Percentiles rank a stretch among this genome's conserved stretches.
phyloP scores from a whole-genome alignment of 257 asterid species.

The Solanum stenotomum region DNA sequence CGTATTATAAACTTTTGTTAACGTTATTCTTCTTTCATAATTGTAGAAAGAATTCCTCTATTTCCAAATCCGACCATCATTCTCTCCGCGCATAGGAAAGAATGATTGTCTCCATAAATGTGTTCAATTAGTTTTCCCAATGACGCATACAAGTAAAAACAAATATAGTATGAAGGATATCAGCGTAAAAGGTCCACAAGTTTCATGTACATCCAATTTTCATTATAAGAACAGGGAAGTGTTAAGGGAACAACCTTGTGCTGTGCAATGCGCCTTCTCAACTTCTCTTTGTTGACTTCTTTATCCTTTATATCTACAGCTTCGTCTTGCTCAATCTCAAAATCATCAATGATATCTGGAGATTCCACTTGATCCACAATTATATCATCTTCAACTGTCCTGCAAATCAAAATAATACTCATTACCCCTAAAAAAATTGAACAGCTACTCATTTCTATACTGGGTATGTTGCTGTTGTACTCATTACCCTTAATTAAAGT shows the following conservation, averaged over 20 bases:
- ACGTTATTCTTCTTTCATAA: background rate
- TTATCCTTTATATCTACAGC: slow-evolving; percentile 74
- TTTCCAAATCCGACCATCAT: background rate
- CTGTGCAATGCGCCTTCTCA: slow-evolving; percentile 72
- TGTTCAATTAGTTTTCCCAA: background rate
- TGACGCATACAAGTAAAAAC: background rate
- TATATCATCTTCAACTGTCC: slow-evolving; percentile 87
- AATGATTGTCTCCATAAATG: background rate
- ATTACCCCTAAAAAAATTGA: background rate
- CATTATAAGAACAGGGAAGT: background rate
- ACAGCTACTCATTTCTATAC: background rate
- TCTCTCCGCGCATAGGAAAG: background rate
- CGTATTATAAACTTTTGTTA: background rate
- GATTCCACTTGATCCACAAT: slow-evolving; percentile 71
- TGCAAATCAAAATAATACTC: slow-evolving; percentile 21
- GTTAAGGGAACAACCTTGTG: slow-evolving; percentile 45
- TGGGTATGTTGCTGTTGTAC: background rate
- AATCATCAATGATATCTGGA: slow-evolving; percentile 84
- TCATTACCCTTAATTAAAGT: background rate
- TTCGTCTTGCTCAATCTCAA: slow-evolving; percentile 87
- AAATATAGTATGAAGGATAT: background rate
- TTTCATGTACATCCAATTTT: background rate
- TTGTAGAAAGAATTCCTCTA: background rate
- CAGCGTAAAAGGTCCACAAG: background rate
- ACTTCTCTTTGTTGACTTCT: slow-evolving; percentile 72